Base-by-base conservation (phyloP, 148 eudicot genomes). In the Linanthus parryae region DNA sequence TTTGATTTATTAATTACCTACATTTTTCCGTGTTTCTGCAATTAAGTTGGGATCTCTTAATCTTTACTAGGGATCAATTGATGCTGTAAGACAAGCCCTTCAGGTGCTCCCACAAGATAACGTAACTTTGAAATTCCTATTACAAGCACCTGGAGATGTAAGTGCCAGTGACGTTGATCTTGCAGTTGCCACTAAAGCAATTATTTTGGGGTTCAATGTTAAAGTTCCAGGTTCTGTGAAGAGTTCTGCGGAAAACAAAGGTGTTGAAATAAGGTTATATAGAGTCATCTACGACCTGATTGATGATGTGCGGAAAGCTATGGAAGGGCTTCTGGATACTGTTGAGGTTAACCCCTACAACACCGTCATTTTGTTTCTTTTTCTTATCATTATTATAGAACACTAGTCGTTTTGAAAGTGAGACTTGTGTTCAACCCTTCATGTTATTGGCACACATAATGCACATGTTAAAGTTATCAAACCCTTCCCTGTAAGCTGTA, bases 291-390 rank as follows among this genome's bases (percentile, higher is more conserved):
- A 92, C 64, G 90, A 84, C 52, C 90, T 92, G 48, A 87, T 92
- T 71, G 96, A 87, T 75, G 98, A 92, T 34, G 74, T 92, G 59
- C 72, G 98, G 48, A 79, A 76, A 18, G 94, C 94, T n/a, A 92
- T 92, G 98, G 96, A 92, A 72, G 98, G 98, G 45, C 80, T 92
- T 50, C 69, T 92, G 61, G 90, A 92, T 34, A 60, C 94, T 67
- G 88, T 84, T 42, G 88, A 92, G 98, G 98, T 92, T 40, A 30
- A 25, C 35, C 25, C 62, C 69, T 52, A 56, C 58, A 11, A 35
- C 35, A 22, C 23, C 35, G n/a, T n/a, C n/a, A n/a, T n/a, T n/a
- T 62, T 17, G 28, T 65, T 55, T 23, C 54, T 31, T 56, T 47
- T 41, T 20, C 49, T 56, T 47, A 22, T 26, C 5, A 7, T 3